phyloP scores from a whole-genome alignment of 1,284 basidiomycete genomes.

The Heliocybe sulcata region DNA sequence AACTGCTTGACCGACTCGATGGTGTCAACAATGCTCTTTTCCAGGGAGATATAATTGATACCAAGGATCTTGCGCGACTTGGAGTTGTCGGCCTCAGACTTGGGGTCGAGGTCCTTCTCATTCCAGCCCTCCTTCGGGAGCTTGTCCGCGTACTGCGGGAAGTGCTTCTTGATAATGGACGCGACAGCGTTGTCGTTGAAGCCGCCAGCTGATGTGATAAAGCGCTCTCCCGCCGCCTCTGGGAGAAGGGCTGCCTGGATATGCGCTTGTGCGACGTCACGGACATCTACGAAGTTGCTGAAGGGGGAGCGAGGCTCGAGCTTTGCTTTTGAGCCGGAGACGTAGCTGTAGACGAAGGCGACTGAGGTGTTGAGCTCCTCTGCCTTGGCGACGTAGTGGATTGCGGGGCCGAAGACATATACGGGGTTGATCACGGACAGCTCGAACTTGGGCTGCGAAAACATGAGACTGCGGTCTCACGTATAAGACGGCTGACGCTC shows the following conservation, averaged over 20 bases:
- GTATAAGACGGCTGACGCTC: background rate
- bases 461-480: background rate
- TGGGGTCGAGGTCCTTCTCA: background rate
- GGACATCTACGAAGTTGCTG: conserved; percentile 6
- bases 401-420: background rate
- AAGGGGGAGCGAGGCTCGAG: background rate
- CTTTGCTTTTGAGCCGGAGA: background rate
- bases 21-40: background rate
- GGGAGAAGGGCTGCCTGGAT: conserved; percentile 10
- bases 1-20: background rate
- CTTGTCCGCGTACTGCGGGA: background rate
- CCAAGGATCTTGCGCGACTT: background rate
- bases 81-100: background rate
- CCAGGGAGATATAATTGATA: background rate
- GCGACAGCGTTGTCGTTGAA: background rate
- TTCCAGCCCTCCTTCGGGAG: background rate
- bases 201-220: conserved; percentile 22
- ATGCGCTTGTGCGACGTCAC: conserved; percentile 7
- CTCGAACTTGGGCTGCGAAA: background rate
- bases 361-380: background rate
- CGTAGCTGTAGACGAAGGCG: background rate
- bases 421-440: background rate
- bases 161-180: background rate
- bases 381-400: background rate
- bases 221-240: conserved; percentile 35